Evolutionary conservation across 495 filamentous ascomycete genomes (phyloP), one percentile per base, ranked within the genome.

Genomic region (Hamigera avellanea): DNA sequence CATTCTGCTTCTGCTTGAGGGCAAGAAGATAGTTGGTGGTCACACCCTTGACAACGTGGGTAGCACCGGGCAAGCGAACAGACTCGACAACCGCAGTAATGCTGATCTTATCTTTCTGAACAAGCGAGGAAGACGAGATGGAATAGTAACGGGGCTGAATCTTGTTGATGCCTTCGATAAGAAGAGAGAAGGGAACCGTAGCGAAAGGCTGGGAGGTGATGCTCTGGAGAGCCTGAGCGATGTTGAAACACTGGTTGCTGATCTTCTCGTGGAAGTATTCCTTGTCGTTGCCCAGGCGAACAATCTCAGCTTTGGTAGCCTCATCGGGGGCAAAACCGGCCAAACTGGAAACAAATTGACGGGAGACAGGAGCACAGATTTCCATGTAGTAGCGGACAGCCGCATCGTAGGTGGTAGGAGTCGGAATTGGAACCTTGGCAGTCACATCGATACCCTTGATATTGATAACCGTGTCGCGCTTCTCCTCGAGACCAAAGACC

Each of bases 131-230:
- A 0, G 93, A 96, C 15, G 91, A 99, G 57, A 99, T 99, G 16
- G 93, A 96, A 68, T 99, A 99, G 70, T 96, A 99, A 19, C 91
- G 85, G 7, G 93, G 88, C 53, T 96, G 91, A 31, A 99, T 76
- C 67, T 93, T 95, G 62, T 81, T 82, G 36, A 96, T 57, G 44
- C 86, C 83, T 66, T 99, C 91, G 43, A 96, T 91, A 43, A 96
- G 75, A 46, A 88, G 74, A 5, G 93, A 95, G 64, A 99, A 96
- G 12, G 91, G 93, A 31, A 95, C 75, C 31, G 74, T 76, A 14
- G 72, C 60, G 82, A 93, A 99, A 31, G 72, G 70, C 62, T 83
- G 66, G 17, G 75, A 71, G 33, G 78, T 72, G 43, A 93, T 70
- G 39, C 65, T 76, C 45, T 86, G 72, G n/a, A 99, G 69, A 19